Base-by-base conservation (phyloP, 345 rosid species). In the Acer yangbiense region DNA sequence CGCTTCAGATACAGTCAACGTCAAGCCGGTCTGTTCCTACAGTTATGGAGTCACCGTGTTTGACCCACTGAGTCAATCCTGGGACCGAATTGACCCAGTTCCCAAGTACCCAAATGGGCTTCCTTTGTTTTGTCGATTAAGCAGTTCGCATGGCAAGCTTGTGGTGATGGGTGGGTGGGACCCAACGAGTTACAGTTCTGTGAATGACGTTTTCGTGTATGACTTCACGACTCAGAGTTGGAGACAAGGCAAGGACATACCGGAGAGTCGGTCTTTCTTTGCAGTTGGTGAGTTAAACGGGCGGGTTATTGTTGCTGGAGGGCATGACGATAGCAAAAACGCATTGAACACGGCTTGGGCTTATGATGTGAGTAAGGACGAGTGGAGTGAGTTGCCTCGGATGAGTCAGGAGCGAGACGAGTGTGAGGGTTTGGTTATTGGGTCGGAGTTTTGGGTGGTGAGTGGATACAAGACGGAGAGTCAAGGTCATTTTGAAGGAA, bases 91-190 rank as follows among this genome's bases (percentile, higher is more conserved):
- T 29, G 84, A 81, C 21, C 84, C 88, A 68, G 66, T 82, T 16
- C 88, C 90, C 1, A 52, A 69, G 9, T 82, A 80, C 77, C 85
- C 86, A 29, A 70, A 71, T 27, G 90, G 92, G 54, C 81, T 89
- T 58, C 89, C 90, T 2, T 44, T 84, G 76, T 89, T 87, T 71
- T 85, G 87, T 64, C 85, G 80, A 67, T 66, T 87, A 27, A 74
- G 77, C 1, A 70, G 90, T 70, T 79, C 82, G 13, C 89, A 79
- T 43, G 89, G 92, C 61, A 82, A 83, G 73, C 82, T 89, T 1
- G 79, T 87, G 58, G 69, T 78, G 20, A 64, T 89, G 78, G 92
- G 89, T 3, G 90, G 89, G 44, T 87, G 90, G 92, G 87, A 89
- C 78, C 92, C 88, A 20, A 73, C 12, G 68, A 87, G 69, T 48